A percentile compares a stretch with the other conserved stretches of the same genome.
These are phyloP conservation scores for Eucalyptus tenuipes DNA, from an alignment of 345 rosid genomes.

Conservation along the genomic window DNA sequence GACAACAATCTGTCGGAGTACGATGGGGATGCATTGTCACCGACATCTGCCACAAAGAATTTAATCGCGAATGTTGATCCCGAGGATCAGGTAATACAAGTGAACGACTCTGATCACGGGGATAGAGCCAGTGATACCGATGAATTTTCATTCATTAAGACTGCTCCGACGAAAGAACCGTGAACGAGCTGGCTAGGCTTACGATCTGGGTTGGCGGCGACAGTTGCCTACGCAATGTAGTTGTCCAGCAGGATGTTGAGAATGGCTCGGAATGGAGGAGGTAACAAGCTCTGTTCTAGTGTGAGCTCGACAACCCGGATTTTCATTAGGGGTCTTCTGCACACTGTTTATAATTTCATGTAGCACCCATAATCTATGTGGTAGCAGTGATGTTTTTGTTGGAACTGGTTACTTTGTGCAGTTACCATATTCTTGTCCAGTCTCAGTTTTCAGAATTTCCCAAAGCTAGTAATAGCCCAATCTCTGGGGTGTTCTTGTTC, in stretches of 20 bases:
- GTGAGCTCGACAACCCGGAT: background rate
- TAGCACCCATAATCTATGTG: background rate
- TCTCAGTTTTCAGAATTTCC: background rate
- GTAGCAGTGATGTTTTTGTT: background rate
- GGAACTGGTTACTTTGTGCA: background rate
- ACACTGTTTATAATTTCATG: background rate
- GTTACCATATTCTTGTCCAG: background rate
- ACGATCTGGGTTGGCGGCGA: background rate
- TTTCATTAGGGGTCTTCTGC: background rate
- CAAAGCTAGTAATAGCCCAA: background rate
- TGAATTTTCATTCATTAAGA: conserved; percentile 63
- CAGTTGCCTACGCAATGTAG: background rate
- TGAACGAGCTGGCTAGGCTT: background rate
- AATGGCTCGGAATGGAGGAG: background rate
- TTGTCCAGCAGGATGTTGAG: background rate
- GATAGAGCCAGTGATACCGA: conserved; percentile 19
- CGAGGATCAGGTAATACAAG: conserved; percentile 13
- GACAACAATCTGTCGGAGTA: conserved; percentile 50
- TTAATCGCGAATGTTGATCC: conserved; percentile 28
- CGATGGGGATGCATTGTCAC: conserved; percentile 54
- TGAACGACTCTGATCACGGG: conserved; percentile 11
- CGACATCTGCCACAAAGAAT: conserved; percentile 9
- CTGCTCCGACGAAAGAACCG: conserved; percentile 21
- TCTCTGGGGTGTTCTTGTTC: background rate
- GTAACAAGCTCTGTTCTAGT: background rate